Base-by-base conservation (phyloP, 176 grass and related monocot species). In the Juncus inflexus region DNA sequence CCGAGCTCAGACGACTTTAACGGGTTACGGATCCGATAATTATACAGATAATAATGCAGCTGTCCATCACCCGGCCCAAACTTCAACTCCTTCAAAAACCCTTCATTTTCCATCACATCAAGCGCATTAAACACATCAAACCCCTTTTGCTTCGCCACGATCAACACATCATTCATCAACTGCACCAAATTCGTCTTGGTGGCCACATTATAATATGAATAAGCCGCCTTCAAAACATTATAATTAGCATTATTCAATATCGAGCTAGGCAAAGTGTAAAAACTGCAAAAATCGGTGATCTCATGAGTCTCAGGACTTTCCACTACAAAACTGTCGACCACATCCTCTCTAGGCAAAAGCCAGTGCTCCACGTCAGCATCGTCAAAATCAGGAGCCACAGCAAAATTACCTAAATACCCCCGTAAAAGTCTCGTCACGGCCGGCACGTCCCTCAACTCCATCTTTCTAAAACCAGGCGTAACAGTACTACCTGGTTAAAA, bases 111-210 rank as follows among this genome's bases (percentile, higher is more conserved):
- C 95, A 99, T 99, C 19, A 87, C 89, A 78, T 99, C 86, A 8
- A 99, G 88, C 3, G 95, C 95, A 38, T 99, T 99, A 79, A 99
- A 99, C 49, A 99, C 95, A 76, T 99, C 95, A 67, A 78, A 99
- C 7, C 91, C 72, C 78, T 83, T 90, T 73, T 87, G 86, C 76
- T 94, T 99, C 38, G 95, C 95, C 66, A 94, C 78, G 54, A 99
- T 94, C 60, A 99, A 83, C 0, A 88, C 83, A 74, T 99, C 95
- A 1, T 94, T 99, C 83, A 94, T 94, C 64, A 99, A 80, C 89
- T 99, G 95, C 58, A 84, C 85, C 63, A 94, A 63, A 0, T 88
- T 80, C 15, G 95, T 99, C 70, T 80, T 99, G 64, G 79, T 92
- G 47, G 95, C 69, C 35, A 99, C 95, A 61, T 92, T 99, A 71